Evolutionary conservation across 441 rosid genomes (phyloP).

Genomic region (Gossypium trilobum): DNA sequence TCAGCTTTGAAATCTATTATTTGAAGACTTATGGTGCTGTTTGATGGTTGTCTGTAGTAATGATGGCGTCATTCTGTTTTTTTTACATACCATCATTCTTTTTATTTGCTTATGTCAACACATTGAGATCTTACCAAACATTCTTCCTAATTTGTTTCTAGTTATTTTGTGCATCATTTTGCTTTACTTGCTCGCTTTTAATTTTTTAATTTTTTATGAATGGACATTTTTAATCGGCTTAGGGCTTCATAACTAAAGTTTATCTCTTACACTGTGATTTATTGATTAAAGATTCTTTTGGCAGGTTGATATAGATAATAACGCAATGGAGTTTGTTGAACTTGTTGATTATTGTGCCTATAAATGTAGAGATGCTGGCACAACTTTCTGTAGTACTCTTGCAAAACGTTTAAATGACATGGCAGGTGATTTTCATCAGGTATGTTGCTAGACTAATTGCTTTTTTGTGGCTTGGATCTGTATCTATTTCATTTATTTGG

Average conservation of each 20-base stretch:
- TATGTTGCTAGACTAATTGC: constrained; percentile 27
- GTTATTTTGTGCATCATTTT: neutral
- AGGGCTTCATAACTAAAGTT: neutral
- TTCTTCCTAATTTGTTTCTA: neutral
- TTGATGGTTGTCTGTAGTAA: neutral
- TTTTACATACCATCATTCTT: neutral
- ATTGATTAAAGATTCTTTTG: constrained; percentile 10
- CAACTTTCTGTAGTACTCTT: constrained; percentile 32
- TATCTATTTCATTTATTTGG: constrained; percentile 17
- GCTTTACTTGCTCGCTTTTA: neutral
- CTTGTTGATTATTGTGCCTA: constrained; percentile 64
- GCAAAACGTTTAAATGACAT: constrained; percentile 43
- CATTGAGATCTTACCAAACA: neutral
- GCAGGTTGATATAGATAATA: constrained; percentile 45
- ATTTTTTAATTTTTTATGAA: neutral
- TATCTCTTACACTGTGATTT: neutral
- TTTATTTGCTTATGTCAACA: neutral
- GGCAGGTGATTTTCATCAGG: constrained; percentile 43
- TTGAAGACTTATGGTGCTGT: neutral
- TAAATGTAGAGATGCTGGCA: constrained; percentile 41
- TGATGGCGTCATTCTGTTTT: neutral
- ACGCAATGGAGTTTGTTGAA: constrained; percentile 44
- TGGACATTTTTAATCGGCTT: neutral
- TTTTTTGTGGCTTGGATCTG: constrained; percentile 12
- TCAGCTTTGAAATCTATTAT: neutral